Conservation (phyloP, 2,329 filamentous ascomycete species). For the Ceratocystis albifundus region DNA sequence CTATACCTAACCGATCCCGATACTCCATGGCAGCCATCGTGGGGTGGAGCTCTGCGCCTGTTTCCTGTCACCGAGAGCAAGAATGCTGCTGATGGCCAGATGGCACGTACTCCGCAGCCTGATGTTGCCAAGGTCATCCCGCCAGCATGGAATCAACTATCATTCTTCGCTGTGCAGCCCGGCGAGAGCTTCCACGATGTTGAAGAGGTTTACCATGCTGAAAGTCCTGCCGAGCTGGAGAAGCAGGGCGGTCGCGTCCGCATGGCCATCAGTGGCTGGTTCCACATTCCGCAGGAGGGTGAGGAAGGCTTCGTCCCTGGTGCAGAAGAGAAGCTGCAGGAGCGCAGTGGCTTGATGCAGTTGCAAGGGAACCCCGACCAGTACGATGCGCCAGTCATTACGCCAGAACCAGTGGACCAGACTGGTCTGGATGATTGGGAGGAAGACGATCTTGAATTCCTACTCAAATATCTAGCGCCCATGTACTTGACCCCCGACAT, state of each 20-base stretch:
- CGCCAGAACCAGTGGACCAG: constrained; percentile 40
- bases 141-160: constrained; percentile 92
- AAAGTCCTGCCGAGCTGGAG: constrained; percentile 46
- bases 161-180: constrained; percentile 95
- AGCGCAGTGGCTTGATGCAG: constrained; percentile 85
- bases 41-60: constrained; percentile 83
- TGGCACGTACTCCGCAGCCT: constrained; percentile 68
- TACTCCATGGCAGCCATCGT: constrained; percentile 75
- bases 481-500: constrained; percentile 88
- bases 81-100: constrained; percentile 53
- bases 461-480: constrained; percentile 81
- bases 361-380: constrained; percentile 82
- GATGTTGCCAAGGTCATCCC: constrained; percentile 75
- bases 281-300: constrained; percentile 89
- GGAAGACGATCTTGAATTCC: constrained; percentile 72
- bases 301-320: constrained; percentile 86
- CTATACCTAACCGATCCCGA: constrained; percentile 92
- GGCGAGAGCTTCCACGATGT: constrained; percentile 99
- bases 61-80: constrained; percentile 59
- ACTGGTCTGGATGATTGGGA: constrained; percentile 48
- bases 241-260: constrained; percentile 66
- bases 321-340: constrained; percentile 74
- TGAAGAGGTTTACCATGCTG: constrained; percentile 82
- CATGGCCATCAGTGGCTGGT: constrained; percentile 99
- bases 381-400: constrained; percentile 67